Conservation (phyloP, 164 flowering plant species). For the Santalum album region DNA sequence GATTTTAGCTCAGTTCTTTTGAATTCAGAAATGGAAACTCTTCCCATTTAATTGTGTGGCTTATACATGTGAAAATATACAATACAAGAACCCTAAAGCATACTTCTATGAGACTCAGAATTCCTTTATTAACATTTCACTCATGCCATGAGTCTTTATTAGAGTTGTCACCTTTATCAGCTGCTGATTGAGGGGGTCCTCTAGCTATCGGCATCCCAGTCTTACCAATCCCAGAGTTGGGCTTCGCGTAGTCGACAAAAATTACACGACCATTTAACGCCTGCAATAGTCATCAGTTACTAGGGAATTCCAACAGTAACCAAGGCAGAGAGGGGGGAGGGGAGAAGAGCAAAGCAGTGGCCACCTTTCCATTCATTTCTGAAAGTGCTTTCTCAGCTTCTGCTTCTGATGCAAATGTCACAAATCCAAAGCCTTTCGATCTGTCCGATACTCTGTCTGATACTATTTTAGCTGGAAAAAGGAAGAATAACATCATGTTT, state of each 20-base stretch:
- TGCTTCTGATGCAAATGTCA: conserved; percentile 75
- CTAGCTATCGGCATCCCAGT: conserved; percentile 61
- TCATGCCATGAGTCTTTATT: no score
- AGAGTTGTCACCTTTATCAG: neutral
- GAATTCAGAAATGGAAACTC: no score
- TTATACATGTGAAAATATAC: no score
- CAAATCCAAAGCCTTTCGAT: conserved; percentile 93
- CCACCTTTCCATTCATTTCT: conserved; percentile 83
- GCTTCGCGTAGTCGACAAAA: conserved; percentile 72
- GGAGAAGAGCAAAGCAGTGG: neutral
- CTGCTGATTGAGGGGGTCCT: conserved; percentile 63
- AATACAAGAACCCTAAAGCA: no score
- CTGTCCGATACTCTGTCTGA: conserved; percentile 59
- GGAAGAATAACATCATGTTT: no score
- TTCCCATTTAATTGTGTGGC: no score
- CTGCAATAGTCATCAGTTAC: conserved; percentile 23
- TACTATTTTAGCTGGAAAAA: conserved; percentile 53
- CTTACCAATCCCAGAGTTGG: conserved; percentile 12
- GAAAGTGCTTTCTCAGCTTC: conserved; percentile 62
- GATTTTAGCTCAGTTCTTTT: no score
- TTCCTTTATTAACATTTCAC: no score
- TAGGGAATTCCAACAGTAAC: neutral
- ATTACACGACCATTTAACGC: conserved; percentile 60
- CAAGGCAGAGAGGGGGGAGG: neutral
- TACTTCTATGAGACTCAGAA: no score